These are phyloP conservation scores for Daedaleopsis sinensis DNA, from an alignment of 768 basidiomycete species.

Conservation along the genomic window DNA sequence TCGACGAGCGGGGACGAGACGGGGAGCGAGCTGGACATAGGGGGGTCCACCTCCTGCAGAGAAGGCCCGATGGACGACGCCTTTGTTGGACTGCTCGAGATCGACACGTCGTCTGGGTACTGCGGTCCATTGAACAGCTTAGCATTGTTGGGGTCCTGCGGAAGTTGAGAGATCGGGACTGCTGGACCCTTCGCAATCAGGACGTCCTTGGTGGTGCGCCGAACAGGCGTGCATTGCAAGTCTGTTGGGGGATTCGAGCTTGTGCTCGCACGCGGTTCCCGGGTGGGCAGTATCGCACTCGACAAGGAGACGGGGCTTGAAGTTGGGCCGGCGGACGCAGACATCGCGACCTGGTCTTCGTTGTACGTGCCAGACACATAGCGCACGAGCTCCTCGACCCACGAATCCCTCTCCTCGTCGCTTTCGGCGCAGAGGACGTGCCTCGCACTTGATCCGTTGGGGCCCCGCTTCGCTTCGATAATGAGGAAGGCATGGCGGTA, in stretches of 20 bases:
- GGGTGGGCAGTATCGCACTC: neutral
- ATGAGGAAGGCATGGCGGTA: constrained; percentile 98
- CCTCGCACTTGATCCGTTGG: constrained; percentile 68
- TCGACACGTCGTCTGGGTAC: constrained; percentile 12
- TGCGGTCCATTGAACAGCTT: constrained; percentile 50
- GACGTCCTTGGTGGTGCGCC: constrained; percentile 54
- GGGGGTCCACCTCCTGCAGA: constrained; percentile 56
- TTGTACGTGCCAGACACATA: constrained; percentile 84
- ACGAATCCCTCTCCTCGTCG: constrained; percentile 88
- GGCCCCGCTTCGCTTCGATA: constrained; percentile 82
- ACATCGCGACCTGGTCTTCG: constrained; percentile 59
- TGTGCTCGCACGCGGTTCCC: constrained; percentile 58
- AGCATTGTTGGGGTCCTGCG: constrained; percentile 55
- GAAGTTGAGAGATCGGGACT: constrained; percentile 59
- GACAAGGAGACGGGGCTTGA: constrained; percentile 19
- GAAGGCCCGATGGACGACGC: constrained; percentile 45
- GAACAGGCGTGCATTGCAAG: constrained; percentile 34
- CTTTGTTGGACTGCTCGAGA: constrained; percentile 33
- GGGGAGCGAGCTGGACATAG: constrained; percentile 65
- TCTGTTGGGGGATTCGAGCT: constrained; percentile 50
- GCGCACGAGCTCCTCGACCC: constrained; percentile 92
- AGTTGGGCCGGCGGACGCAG: constrained; percentile 9
- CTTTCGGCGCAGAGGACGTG: constrained; percentile 98
- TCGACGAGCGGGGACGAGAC: constrained; percentile 47
- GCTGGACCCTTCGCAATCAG: constrained; percentile 57